Percentiles rank a stretch among this genome's conserved stretches.
Conservation (phyloP, 2,329 filamentous ascomycete species). For the Penicillium sp. region DNA sequence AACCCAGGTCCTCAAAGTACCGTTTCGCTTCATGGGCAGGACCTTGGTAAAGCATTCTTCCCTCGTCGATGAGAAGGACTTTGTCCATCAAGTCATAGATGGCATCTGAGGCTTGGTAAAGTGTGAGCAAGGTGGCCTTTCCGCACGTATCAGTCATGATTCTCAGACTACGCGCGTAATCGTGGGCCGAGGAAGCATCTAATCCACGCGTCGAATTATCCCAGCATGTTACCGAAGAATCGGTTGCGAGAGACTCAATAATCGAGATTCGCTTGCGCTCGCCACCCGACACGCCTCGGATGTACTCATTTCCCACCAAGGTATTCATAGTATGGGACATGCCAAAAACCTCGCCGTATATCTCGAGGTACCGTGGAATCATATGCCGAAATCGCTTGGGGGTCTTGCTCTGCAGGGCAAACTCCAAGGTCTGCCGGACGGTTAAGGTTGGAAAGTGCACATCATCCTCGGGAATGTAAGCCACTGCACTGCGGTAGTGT, state of each 20-base stretch:
- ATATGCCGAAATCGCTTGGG: conserved; percentile 55
- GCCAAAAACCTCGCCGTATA: conserved; percentile 65
- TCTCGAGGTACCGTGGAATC: conserved; percentile 59
- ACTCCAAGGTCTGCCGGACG: conserved; percentile 66
- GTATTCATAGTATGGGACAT: conserved; percentile 67
- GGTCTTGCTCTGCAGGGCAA: conserved; percentile 65
- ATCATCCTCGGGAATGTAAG: conserved; percentile 67
- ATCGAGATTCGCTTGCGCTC: conserved; percentile 71
- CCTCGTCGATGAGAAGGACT: conserved; percentile 65
- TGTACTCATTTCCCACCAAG: conserved; percentile 51
- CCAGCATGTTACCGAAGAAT: conserved; percentile 64
- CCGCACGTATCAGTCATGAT: conserved; percentile 67
- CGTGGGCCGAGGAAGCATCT: conserved; percentile 66
- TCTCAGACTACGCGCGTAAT: conserved; percentile 61
- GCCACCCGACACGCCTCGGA: conserved; percentile 63
- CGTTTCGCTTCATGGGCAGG: conserved; percentile 50
- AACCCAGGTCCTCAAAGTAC: conserved; percentile 60
- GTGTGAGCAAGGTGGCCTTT: conserved; percentile 59
- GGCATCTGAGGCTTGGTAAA: conserved; percentile 61
- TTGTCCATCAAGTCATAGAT: conserved; percentile 68
- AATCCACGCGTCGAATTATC: conserved; percentile 69
- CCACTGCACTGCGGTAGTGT: conserved; percentile 62
- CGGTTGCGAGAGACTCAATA: conserved; percentile 64
- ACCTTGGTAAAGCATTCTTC: conserved; percentile 59
- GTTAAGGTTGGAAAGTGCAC: conserved; percentile 63